Evolutionary conservation across 148 eudicot genomes (phyloP).

Genomic region (Nepenthes gracilis): DNA sequence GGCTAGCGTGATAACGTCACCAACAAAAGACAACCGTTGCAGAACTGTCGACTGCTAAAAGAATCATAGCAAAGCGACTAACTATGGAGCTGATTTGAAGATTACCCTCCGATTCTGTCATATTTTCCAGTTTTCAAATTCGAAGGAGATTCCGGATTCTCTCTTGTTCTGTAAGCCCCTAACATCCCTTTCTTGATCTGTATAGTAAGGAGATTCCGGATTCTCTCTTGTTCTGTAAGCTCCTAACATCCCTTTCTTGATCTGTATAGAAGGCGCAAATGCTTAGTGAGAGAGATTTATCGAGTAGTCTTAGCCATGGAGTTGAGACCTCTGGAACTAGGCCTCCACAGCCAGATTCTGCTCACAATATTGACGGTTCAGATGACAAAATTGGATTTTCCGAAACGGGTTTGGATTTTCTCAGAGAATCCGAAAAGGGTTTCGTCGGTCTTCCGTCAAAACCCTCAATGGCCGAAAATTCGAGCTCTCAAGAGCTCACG

Average conservation of each 20-base stretch:
- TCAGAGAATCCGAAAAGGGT: constrained; percentile 20
- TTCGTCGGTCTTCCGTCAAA: constrained; percentile 27
- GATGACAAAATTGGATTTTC: constrained; percentile 31
- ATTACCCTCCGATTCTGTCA: no score
- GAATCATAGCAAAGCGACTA: no score
- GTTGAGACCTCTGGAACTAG: constrained; percentile 18
- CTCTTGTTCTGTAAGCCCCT: no score
- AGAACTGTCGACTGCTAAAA: no score
- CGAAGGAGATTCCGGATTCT: no score
- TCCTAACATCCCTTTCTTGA: not conserved
- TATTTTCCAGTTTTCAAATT: no score
- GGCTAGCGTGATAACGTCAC: no score
- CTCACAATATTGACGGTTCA: constrained; percentile 23
- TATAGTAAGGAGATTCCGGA: not conserved
- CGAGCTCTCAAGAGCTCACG: constrained; percentile 57
- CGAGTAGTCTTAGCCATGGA: constrained; percentile 13
- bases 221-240: no score
- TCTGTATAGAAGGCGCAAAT: constrained; percentile 2
- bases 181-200: not conserved
- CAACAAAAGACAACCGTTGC: no score
- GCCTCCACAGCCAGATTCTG: constrained; percentile 10
- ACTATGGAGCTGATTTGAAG: no score
- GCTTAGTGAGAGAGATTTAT: constrained; percentile 21
- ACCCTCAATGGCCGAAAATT: constrained; percentile 17
- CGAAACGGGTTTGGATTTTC: constrained; percentile 35